Percentiles rank a stretch among this genome's conserved stretches.
phyloP scores from a whole-genome alignment of 345 rosid species.

The Brassica juncea region DNA sequence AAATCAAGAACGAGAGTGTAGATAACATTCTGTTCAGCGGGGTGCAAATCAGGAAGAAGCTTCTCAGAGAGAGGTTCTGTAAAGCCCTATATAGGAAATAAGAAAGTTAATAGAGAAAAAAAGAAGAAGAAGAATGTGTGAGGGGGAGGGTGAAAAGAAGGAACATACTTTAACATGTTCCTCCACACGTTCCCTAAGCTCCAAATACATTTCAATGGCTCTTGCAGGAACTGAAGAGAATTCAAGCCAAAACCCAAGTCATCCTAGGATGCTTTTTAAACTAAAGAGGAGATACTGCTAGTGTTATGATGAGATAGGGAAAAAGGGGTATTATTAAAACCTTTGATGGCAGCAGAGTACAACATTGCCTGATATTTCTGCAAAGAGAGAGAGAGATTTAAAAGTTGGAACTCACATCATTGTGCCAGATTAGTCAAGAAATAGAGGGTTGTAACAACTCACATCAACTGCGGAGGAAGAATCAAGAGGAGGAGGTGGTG shows the following conservation, averaged over 20 bases:
- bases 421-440: too few species aligned
- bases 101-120: background rate
- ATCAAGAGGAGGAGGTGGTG: conserved; percentile 38
- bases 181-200: conserved; percentile 70
- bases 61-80: conserved; percentile 94
- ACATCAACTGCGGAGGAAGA: conserved; percentile 31
- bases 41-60: conserved; percentile 98
- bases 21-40: conserved; percentile 72
- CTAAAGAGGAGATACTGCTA: background rate
- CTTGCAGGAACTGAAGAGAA: conserved; percentile 66
- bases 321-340: conserved; percentile 32
- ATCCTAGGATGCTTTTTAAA: background rate
- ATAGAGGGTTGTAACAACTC: background rate
- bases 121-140: background rate
- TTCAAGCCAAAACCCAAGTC: conserved; percentile 17
- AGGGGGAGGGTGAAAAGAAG: background rate
- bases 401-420: conserved; percentile 51
- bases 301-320: background rate
- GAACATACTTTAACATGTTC: conserved; percentile 72
- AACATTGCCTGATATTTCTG: conserved; percentile 62
- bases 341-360: conserved; percentile 73
- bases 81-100: conserved; percentile 54
- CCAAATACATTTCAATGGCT: conserved; percentile 85
- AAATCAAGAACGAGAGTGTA: conserved; percentile 52
- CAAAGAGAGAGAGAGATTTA: conserved; percentile 32